Conservation (phyloP, 2,329 filamentous ascomycete genomes). For the Amauroascus niger region DNA sequence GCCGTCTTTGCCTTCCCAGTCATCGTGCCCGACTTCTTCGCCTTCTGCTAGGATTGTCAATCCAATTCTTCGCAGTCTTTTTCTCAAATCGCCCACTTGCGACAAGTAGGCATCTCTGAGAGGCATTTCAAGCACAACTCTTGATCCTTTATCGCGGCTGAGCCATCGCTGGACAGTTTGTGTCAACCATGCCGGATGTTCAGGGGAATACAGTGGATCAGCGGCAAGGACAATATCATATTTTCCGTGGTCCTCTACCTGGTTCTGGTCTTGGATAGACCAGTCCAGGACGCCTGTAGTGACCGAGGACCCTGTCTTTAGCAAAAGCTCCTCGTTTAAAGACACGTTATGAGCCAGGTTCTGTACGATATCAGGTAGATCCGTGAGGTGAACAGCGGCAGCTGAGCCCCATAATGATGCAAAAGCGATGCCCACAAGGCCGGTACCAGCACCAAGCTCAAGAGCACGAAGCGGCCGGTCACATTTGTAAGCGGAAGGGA, state of each 20-base stretch:
- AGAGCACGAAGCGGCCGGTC: constrained; percentile 41
- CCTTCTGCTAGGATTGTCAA: constrained; percentile 45
- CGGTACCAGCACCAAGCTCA: constrained; percentile 83
- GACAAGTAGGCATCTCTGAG: constrained; percentile 57
- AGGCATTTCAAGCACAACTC: constrained; percentile 72
- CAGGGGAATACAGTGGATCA: constrained; percentile 76
- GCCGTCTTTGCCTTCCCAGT: constrained; percentile 39
- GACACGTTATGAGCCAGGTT: constrained; percentile 69
- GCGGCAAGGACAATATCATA: constrained; percentile 67
- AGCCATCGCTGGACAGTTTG: constrained; percentile 62
- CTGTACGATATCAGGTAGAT: constrained; percentile 70
- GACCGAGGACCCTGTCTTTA: constrained; percentile 47
- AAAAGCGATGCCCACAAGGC: constrained; percentile 78
- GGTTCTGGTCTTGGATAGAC: constrained; percentile 35
- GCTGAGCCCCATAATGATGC: constrained; percentile 54
- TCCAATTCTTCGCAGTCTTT: constrained; percentile 48
- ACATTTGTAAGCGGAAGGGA: constrained; percentile 22
- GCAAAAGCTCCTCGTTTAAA: constrained; percentile 51
- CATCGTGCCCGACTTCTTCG: constrained; percentile 39
- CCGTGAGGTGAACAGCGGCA: constrained; percentile 62
- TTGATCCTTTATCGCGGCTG: constrained; percentile 45
- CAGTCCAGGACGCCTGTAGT: constrained; percentile 64
- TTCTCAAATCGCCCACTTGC: constrained; percentile 55
- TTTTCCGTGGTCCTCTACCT: constrained; percentile 24
- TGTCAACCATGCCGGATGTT: constrained; percentile 66